Conservation (phyloP, 1,139 yeast genomes). For the Taphrina deformans region DNA sequence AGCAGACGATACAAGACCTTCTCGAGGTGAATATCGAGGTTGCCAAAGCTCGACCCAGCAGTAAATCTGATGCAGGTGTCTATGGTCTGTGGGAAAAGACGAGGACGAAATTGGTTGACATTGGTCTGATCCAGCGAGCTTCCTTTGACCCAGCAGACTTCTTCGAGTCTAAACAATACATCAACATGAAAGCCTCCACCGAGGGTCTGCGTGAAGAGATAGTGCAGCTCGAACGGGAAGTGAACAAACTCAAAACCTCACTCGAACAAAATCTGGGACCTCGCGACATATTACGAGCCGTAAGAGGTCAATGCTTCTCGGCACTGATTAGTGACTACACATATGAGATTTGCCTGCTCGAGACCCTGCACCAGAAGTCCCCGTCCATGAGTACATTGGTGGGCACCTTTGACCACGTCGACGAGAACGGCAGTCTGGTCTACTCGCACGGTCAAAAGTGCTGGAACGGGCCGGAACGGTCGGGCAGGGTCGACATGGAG, state of each 20-base stretch:
- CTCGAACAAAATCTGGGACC: constrained; percentile 51
- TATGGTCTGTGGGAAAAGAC: not conserved
- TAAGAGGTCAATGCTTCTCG: constrained; percentile 54
- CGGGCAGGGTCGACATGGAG: constrained; percentile 61
- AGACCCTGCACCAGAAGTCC: constrained; percentile 59
- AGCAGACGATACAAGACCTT: not conserved
- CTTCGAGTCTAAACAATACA: constrained; percentile 1
- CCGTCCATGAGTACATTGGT: constrained; percentile 37
- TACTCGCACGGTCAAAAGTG: constrained; percentile 74
- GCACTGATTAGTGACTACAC: constrained; percentile 65
- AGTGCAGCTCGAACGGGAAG: not conserved
- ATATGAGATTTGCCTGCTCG: constrained; percentile 63
- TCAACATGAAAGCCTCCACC: not conserved
- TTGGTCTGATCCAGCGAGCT: constrained; percentile 2
- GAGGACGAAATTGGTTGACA: not conserved
- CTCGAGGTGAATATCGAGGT: not conserved
- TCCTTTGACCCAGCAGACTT: not conserved
- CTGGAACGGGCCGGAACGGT: constrained; percentile 92
- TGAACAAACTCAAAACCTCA: constrained; percentile 36
- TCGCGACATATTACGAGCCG: constrained; percentile 62
- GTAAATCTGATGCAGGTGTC: not conserved
- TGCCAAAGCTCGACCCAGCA: not conserved
- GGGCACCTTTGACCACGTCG: constrained; percentile 39
- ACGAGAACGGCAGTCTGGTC: constrained; percentile 48
- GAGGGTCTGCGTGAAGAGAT: constrained; percentile 2